phyloP scores from a whole-genome alignment of 768 basidiomycete genomes.

The Panaeolus cyanescens region DNA sequence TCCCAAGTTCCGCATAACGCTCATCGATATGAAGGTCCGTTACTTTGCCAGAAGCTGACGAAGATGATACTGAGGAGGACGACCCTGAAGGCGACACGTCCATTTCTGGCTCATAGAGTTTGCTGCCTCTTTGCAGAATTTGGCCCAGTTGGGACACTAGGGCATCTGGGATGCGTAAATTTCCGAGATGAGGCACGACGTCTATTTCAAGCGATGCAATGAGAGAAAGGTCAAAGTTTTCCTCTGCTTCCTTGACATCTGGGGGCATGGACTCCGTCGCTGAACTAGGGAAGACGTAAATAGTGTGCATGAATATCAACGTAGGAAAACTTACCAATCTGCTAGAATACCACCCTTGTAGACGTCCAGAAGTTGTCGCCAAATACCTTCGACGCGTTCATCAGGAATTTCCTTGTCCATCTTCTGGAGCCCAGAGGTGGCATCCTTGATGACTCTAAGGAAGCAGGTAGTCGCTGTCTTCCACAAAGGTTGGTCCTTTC shows the following conservation, averaged over 20 bases:
- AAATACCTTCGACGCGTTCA: conserved; percentile 77
- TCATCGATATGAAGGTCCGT: conserved; percentile 33
- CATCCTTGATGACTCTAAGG: conserved; percentile 72
- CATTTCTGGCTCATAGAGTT: conserved; percentile 48
- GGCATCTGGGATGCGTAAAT: conserved; percentile 67
- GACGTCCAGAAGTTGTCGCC: conserved; percentile 81
- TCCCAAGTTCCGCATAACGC: conserved; percentile 47
- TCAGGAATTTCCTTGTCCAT: conserved; percentile 59
- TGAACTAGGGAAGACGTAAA: conserved; percentile 42
- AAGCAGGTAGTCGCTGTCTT: conserved; percentile 89
- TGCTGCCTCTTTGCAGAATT: conserved; percentile 73
- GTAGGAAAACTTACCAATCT: conserved; percentile 62
- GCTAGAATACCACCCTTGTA: conserved; percentile 82
- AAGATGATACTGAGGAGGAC: conserved; percentile 7
- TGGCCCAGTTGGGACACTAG: conserved; percentile 69
- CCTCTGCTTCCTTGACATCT: conserved; percentile 72
- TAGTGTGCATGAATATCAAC: neutral
- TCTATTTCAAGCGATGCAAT: conserved; percentile 79
- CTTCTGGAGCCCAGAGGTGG: conserved; percentile 49
- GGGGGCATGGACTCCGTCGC: conserved; percentile 56
- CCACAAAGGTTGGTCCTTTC: conserved; percentile 89
- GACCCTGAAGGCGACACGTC: conserved; percentile 5
- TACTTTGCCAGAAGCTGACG: conserved; percentile 10
- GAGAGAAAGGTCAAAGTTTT: conserved; percentile 84
- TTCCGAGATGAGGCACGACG: conserved; percentile 76